Conservation (phyloP, 108 stramenopile genomes). For the Nannochloropsis gaditana region DNA sequence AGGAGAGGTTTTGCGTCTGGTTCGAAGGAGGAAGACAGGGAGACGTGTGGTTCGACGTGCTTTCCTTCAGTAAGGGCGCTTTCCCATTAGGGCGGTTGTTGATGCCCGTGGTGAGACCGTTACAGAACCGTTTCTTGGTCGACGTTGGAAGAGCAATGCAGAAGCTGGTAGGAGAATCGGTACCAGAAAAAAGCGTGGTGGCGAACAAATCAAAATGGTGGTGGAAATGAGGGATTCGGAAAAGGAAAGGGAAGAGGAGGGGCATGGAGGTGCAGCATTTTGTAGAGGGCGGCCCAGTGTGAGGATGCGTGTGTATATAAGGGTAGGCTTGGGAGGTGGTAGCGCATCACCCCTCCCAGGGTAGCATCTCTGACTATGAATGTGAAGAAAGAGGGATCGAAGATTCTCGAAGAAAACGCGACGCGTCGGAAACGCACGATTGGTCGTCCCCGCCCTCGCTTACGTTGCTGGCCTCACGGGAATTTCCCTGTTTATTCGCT, state of each 20-base stretch:
- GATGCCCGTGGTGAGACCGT: not conserved
- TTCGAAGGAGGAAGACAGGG: not conserved
- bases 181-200: not conserved
- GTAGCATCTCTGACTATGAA: too few relatives aligned
- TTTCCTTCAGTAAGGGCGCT: not conserved
- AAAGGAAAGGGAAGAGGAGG: too few relatives aligned
- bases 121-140: not conserved
- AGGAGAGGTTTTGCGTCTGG: not conserved
- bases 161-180: not conserved
- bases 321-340: too few relatives aligned
- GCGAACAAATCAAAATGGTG: too few relatives aligned
- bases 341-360: too few relatives aligned
- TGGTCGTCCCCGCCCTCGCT: not conserved
- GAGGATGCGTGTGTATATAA: too few relatives aligned
- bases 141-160: not conserved
- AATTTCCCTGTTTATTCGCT: not conserved
- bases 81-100: not conserved
- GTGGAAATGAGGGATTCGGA: too few relatives aligned
- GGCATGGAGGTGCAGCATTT: too few relatives aligned
- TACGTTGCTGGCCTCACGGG: not conserved
- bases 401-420: too few relatives aligned
- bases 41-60: not conserved
- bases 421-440: too few relatives aligned
- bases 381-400: too few relatives aligned
- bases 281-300: too few relatives aligned